Evolutionary conservation across 352 stramenopile genomes (phyloP), one percentile per base, ranked within the genome.

Genomic region (Phytophthora nicotianae): DNA sequence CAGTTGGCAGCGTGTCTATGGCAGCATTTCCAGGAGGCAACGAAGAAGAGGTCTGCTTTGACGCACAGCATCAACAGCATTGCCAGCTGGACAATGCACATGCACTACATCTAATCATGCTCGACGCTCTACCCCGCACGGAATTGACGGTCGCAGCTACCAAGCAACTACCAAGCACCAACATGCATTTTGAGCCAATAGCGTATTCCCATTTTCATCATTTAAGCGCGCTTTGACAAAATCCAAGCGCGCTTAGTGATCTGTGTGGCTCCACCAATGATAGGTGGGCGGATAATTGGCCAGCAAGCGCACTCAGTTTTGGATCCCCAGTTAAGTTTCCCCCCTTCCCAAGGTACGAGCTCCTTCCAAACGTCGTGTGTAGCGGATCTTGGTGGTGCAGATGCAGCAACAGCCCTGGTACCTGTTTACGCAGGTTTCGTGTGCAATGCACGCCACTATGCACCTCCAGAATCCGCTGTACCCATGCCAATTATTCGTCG

Each of bases 301-400:
- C 43, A 56, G 55, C 47, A 55, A 56, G 10, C 55, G 54, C 62
- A 50, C 35, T 62, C 51, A 20, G 42, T 59, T 72, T 68, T 62
- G 50, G 63, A 72, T 71, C 65, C 21, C 62, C 67, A 75, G 62
- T 75, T 72, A 64, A 72, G 71, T 71, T 74, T 75, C 50, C 63
- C 50, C 64, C 68, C 58, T 72, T 70, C 61, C 46, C 58, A 74
- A 81, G 69, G 72, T 81, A 81, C 65, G 72, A 69, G 50, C 27
- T 19, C 9, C 16, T 24, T 57, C 43, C 19, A 14, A 24, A 29
- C n/a, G 45, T 24, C 4, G 16, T 51, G 3, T 20, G 27, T 16
- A 24, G 50, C 9, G 21, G 43, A 40, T 53, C 45, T 21, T 65
- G 58, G 55, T 48, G 54, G 42, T 74, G 29, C 32, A 70, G 41